Base-by-base conservation (phyloP, 139 green algal genomes). In the Chlorella sp. region DNA sequence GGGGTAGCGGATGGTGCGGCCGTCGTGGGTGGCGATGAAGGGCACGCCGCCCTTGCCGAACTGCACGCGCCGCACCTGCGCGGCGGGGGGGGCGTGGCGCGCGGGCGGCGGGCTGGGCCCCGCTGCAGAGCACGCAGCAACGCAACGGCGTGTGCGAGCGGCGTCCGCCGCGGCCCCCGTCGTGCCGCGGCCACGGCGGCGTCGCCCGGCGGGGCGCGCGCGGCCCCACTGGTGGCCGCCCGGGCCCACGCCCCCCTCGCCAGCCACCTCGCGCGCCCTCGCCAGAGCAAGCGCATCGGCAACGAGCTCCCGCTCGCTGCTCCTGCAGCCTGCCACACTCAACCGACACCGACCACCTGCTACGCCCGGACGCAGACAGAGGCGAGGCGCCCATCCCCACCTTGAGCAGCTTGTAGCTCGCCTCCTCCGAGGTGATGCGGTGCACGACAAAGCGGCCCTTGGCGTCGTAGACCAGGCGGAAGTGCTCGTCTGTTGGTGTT, bases 401-500 rank as follows among this genome's bases (percentile, higher is more conserved):
- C 85, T 97, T 96, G 91, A 91, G 96, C 76, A 99, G 93, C 96
- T 99, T 99, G 94, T 99, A 99, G 43, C 75, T 58, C 29, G 93
- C 92, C 91, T 99, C 96, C 84, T 98, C 94, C 38, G 84, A 84
- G 43, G 65, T 91, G 89, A 99, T 98, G 87, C 94, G 90, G 90
- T 99, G 96, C 59, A 97, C 87, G 41, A 98, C 93, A 85, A 99
- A 99, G 80, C 96, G 94, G 46, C 96, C 96, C 92, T 99, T 99
- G 84, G 85, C 84, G 86, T 99, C 96, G 74, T 97, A 98, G 51
- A 99, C 82, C 77, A 99, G 82, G 65, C 96, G 87, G 85, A 90
- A 95, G 79, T 91, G 76, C 84, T 93, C 90, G 77, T 93, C 83
- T 43, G 81, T 50, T 38, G 29, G 64, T 0, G 19, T 1, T 21